A percentile compares a stretch with the other conserved stretches of the same genome.
These are phyloP conservation scores for Moesziomyces globuligerus DNA, from an alignment of 1,284 basidiomycete genomes.

Conservation along the genomic window DNA sequence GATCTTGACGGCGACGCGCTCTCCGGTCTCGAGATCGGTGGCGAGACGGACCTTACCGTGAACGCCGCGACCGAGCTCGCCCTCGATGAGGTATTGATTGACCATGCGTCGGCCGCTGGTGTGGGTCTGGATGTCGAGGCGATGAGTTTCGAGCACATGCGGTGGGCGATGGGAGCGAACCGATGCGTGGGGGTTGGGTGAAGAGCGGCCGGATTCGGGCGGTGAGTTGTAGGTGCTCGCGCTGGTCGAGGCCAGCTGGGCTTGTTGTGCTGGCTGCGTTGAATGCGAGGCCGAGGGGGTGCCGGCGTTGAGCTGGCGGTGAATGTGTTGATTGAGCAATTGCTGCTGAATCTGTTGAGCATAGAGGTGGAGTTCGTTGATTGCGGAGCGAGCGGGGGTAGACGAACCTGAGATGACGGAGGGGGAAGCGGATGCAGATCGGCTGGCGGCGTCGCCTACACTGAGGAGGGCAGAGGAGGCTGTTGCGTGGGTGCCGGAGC, in stretches of 20 bases:
- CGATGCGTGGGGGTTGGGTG: conserved; percentile 25
- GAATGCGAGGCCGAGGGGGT: conserved; percentile 2
- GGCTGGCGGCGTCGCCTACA: conserved; percentile 12
- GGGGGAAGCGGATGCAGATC: conserved; percentile 24
- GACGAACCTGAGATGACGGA: conserved; percentile 38
- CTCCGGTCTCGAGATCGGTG: conserved; percentile 58
- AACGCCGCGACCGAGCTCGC: conserved; percentile 64
- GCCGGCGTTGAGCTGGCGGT: conserved; percentile 18
- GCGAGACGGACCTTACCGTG: conserved; percentile 65
- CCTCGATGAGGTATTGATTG: conserved; percentile 66
- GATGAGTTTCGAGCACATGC: conserved; percentile 58
- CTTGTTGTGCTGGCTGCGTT: conserved; percentile 1
- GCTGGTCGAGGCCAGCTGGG: conserved; percentile 18
- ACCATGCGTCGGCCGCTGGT: conserved; percentile 64
- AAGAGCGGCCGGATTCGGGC: conserved; percentile 37
- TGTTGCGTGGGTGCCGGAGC: not conserved
- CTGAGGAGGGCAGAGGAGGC: conserved; percentile 20
- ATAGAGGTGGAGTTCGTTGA: conserved; percentile 40
- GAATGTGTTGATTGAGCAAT: conserved; percentile 37
- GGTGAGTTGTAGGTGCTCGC: conserved; percentile 35
- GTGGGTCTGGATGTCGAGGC: conserved; percentile 61
- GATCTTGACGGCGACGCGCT: conserved; percentile 65
- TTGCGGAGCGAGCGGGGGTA: conserved; percentile 24
- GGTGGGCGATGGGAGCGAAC: conserved; percentile 23
- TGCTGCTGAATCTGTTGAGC: conserved; percentile 45